Percentiles rank a stretch among this genome's conserved stretches.
phyloP scores from a whole-genome alignment of 164 flowering plant species.

The Tinospora cordifolia region DNA sequence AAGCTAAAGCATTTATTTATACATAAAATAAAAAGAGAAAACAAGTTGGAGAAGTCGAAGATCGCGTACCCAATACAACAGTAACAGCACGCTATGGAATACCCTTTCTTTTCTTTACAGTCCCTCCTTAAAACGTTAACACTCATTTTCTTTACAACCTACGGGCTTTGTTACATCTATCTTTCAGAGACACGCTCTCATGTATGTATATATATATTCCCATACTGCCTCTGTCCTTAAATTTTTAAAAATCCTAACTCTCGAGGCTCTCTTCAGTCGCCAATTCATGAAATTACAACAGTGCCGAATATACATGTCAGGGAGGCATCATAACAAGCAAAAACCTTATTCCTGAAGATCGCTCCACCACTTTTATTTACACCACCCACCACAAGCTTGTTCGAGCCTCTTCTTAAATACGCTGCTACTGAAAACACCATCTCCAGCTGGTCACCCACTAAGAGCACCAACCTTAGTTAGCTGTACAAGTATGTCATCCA shows the following conservation, averaged over 20 bases:
- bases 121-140: background rate
- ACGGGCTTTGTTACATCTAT: slow-evolving; percentile 5
- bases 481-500: slow-evolving; percentile 33
- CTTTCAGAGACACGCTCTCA: background rate
- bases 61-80: background rate
- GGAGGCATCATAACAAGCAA: slow-evolving; percentile 11
- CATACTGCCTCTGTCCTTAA: slow-evolving; percentile 3
- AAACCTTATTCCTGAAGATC: slow-evolving; percentile 14
- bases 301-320: slow-evolving; percentile 11
- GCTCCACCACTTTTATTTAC: slow-evolving; percentile 16
- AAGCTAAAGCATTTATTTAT: background rate
- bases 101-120: slow-evolving; percentile 8
- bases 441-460: slow-evolving; percentile 13
- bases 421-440: slow-evolving; percentile 4
- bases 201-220: no score
- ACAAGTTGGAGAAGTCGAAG: slow-evolving; percentile 1
- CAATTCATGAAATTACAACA: slow-evolving; percentile 2
- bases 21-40: background rate
- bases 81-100: background rate
- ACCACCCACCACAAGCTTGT: slow-evolving; percentile 4
- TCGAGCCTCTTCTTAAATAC: background rate
- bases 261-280: background rate
- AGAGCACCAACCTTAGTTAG: slow-evolving; percentile 26
- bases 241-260: slow-evolving; percentile 2
- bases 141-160: slow-evolving; percentile 12